Base-by-base conservation (phyloP, 441 rosid species). In the Euphorbia celastroides region DNA sequence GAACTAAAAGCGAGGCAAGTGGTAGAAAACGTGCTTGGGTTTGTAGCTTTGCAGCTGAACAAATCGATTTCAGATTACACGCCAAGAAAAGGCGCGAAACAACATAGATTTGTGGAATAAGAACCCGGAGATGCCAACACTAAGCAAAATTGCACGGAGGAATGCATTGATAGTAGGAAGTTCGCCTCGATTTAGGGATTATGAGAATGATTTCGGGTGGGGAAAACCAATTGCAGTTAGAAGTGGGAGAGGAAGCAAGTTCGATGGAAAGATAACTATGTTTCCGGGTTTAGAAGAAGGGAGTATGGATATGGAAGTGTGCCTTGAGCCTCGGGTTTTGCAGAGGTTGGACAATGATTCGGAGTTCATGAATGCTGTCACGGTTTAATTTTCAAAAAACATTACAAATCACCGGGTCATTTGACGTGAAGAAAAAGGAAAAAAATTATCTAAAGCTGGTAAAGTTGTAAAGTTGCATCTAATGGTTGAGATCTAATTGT, bases 291-390 rank as follows among this genome's bases (percentile, higher is more conserved):
- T 26, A 0, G 64, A 82, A 5, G 82, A 66, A 65, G 86, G 82
- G 2, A 80, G 83, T 22, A 38, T 78, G 3, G 83, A 81, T 48
- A 60, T 81, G 52, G 80, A 80, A 8, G 60, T 73, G 30, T 72
- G 64, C 8, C 23, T 78, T 0, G 68, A 10, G 42, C 73, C 69
- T 0, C 66, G 69, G 32, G 50, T 72, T 42, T 67, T 76, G n/a
- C 52, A 69, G 19, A 60, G 38, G 1, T 16, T 77, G 5, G 66
- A 34, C 10, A 68, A 16, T 14, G 75, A 77, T 57, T 2, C 31
- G 0, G 75, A 74, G 52, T 77, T 70, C 70, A 60, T 77, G 61
- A 50, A 34, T 52, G 60, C 34, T 34, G 50, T 52, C 58, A 32
- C 44, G 8, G 12, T 9, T 38, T 38, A 34, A n/a, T n/a, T n/a